Percentiles rank a stretch among this genome's conserved stretches.
Conservation (phyloP, 352 stramenopile species). For the Phytophthora ramorum region DNA sequence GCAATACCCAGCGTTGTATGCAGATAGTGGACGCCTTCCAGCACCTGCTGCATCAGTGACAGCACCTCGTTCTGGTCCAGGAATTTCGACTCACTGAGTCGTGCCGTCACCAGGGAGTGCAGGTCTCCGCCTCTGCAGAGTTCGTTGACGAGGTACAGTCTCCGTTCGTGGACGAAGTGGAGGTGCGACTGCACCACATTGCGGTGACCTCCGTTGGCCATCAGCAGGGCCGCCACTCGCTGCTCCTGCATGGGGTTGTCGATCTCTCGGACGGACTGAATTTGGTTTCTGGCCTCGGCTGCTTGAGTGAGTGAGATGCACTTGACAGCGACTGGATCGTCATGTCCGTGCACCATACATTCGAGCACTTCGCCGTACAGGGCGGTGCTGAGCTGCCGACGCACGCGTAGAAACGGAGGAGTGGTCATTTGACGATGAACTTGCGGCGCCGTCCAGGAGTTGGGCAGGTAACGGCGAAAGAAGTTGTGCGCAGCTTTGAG, state of each 20-base stretch:
- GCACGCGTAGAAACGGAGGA: conserved; percentile 18
- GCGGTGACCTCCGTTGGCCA: conserved; percentile 30
- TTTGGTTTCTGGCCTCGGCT: conserved; percentile 10
- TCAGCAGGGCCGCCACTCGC: conserved; percentile 11
- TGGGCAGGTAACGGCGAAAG: too few species aligned
- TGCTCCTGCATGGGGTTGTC: conserved; percentile 42
- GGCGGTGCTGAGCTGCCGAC: conserved; percentile 22
- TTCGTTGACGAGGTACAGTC: conserved; percentile 57
- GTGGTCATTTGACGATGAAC: neutral
- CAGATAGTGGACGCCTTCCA: conserved; percentile 49
- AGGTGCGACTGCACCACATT: conserved; percentile 43
- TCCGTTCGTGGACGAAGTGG: conserved; percentile 25
- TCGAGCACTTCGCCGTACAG: conserved; percentile 45
- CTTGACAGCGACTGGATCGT: conserved; percentile 37
- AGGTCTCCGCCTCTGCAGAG: conserved; percentile 58
- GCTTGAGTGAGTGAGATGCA: conserved; percentile 34
- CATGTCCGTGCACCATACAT: conserved; percentile 22
- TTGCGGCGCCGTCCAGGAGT: too few species aligned
- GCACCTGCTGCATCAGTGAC: conserved; percentile 48
- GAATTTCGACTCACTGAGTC: conserved; percentile 6
- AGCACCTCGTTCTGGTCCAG: conserved; percentile 40
- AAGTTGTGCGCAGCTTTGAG: too few species aligned
- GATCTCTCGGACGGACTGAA: conserved; percentile 22
- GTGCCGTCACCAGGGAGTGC: conserved; percentile 26
- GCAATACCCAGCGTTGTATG: conserved; percentile 45